Evolutionary conservation across 768 basidiomycete species (phyloP), one percentile per base, ranked within the genome.

Genomic region (Mycena alexandri): DNA sequence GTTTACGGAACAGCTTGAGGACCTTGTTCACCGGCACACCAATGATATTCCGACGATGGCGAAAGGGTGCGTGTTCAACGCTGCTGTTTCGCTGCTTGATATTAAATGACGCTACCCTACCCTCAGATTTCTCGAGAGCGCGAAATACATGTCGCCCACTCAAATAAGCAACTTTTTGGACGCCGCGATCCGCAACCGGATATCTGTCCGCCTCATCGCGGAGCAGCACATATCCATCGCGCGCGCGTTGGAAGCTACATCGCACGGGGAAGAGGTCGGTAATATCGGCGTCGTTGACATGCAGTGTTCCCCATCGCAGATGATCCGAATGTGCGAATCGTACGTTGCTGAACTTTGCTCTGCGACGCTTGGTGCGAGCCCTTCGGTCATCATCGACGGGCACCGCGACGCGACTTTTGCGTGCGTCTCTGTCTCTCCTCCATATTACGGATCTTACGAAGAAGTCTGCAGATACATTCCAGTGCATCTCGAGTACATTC

Each of bases 31-130:
- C 65, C 83, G 85, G 59, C 95, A 96, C 75, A 86, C 91, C 1
- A 91, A 96, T 78, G 95, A 96, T 76, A 93, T 96, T 55, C 94
- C 94, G 1, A 92, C 91, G 16, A 87, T 96, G 87, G 94, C 95
- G 4, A 95, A 94, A 79, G 95, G 95, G 93, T 90, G 69, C 62
- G 80, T 29, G 29, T 29, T 29, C 6, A 3, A 29, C 29, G 29
- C 29, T 29, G n/a, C 71, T 41, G 19, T 42, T 22, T n/a, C 19
- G 16, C 57, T 34, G 36, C 6, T 44, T 25, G 55, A 69, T 76
- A 16, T n/a, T 43, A 33, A 14, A 51, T 41, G 19, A 58, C 22
- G 43, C 22, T 55, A 41, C 22, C 34, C 22, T 55, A 41, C 22
- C 34, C 53, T 25, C 61, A 93, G 95, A 54, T 96, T 96, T 75